Conservation (phyloP, 345 rosid genomes). For the Hibiscus trionum region DNA sequence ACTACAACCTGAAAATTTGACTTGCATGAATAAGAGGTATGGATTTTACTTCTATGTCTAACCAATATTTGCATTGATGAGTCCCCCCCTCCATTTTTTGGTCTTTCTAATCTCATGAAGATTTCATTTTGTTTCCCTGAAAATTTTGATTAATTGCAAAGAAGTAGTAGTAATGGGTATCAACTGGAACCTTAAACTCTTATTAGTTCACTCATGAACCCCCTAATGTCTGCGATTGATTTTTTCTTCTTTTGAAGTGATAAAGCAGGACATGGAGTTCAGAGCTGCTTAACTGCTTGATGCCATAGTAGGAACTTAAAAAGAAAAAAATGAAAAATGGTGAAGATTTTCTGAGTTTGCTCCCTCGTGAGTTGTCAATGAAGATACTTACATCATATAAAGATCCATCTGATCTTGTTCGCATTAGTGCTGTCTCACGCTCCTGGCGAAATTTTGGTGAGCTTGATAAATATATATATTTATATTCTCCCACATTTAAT, state of each 20-base stretch:
- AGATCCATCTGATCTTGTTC: slow-evolving; percentile 59
- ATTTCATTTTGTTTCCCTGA: too few species aligned
- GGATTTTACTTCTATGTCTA: too few species aligned
- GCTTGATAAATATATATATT: slow-evolving; percentile 3
- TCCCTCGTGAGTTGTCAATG: slow-evolving; percentile 38
- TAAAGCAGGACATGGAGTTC: slow-evolving; percentile 11
- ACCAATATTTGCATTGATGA: too few species aligned
- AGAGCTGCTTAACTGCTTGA: background rate
- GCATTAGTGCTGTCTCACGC: slow-evolving; percentile 56
- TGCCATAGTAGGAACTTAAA: background rate
- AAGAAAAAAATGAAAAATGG: slow-evolving; percentile 22
- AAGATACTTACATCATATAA: slow-evolving; percentile 43
- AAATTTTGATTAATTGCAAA: too few species aligned
- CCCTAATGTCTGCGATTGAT: background rate
- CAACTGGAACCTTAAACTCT: too few species aligned
- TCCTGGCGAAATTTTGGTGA: slow-evolving; percentile 67
- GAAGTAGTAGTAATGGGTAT: too few species aligned
- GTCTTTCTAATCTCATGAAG: too few species aligned
- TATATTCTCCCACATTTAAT: background rate
- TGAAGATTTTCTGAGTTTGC: slow-evolving; percentile 45
- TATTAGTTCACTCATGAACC: background rate
- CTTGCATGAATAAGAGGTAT: too few species aligned
- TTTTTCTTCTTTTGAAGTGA: slow-evolving; percentile 1
- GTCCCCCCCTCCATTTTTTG: too few species aligned
- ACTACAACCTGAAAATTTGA: too few species aligned